phyloP scores from a whole-genome alignment of 2,329 filamentous ascomycete genomes.

The Fusarium tupiense region DNA sequence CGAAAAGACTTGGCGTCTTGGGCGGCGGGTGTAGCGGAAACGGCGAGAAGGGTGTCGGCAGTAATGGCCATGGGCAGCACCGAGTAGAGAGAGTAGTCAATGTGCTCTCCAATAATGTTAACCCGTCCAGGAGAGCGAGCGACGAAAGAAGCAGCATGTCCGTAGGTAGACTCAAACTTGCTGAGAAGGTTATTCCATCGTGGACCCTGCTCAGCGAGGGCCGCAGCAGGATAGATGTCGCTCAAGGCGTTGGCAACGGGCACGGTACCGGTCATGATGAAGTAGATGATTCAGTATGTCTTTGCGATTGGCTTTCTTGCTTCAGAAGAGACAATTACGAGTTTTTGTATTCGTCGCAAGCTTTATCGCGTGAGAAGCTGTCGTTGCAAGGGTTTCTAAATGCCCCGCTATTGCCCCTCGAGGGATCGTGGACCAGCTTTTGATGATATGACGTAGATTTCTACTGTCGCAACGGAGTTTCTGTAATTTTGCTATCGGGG shows the following conservation, averaged over 20 bases:
- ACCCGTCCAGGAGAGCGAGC: slow-evolving; percentile 92
- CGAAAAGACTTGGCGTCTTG: slow-evolving; percentile 65
- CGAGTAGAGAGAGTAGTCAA: slow-evolving; percentile 97
- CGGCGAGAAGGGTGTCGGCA: slow-evolving; percentile 88
- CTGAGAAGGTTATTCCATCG: slow-evolving; percentile 81
- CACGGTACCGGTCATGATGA: slow-evolving; percentile 66
- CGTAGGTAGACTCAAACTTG: slow-evolving; percentile 77
- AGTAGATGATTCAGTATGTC: background rate
- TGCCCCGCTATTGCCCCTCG: slow-evolving; percentile 41
- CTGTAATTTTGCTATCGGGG: background rate
- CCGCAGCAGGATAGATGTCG: slow-evolving; percentile 85
- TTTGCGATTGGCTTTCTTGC: background rate
- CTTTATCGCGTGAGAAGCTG: slow-evolving; percentile 34
- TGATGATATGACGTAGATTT: slow-evolving; percentile 30
- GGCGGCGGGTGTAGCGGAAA: slow-evolving; percentile 64
- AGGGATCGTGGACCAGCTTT: slow-evolving; percentile 17
- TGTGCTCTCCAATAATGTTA: slow-evolving; percentile 99
- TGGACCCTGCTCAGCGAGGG: slow-evolving; percentile 71
- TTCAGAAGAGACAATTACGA: background rate
- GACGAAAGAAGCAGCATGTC: slow-evolving; percentile 78
- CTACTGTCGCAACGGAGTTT: background rate
- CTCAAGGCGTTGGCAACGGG: slow-evolving; percentile 79
- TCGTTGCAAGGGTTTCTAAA: slow-evolving; percentile 34
- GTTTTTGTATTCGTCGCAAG: slow-evolving; percentile 20
- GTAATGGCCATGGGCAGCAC: slow-evolving; percentile 96